These are phyloP conservation scores for Coffea humblotiana DNA, from an alignment of 305 asterid species.

Conservation along the genomic window DNA sequence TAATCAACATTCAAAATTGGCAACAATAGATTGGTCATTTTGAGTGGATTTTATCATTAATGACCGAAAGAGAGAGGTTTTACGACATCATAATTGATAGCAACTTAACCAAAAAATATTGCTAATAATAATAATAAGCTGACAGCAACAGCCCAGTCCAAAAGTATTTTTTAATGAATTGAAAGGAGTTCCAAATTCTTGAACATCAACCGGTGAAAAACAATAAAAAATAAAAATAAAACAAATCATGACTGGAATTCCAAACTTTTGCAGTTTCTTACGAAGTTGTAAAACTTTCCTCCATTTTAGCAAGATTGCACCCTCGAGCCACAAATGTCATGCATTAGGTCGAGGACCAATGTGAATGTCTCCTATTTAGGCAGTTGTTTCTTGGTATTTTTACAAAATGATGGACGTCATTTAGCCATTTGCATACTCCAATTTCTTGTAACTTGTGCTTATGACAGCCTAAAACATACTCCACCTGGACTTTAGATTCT, in stretches of 20 bases:
- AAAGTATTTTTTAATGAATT: not conserved
- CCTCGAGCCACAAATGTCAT: too few species aligned
- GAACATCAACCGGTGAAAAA: not conserved
- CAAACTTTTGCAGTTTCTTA: not conserved
- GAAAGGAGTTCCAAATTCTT: not conserved
- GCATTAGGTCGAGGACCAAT: too few species aligned
- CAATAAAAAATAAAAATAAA: not conserved
- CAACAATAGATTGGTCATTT: not conserved
- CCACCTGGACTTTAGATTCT: not conserved
- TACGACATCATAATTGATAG: not conserved
- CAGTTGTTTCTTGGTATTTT: not conserved
- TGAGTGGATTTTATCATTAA: not conserved
- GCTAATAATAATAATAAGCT: too few species aligned
- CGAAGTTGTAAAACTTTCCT: not conserved
- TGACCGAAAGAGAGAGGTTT: not conserved
- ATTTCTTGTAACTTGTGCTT: not conserved
- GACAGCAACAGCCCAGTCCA: not conserved
- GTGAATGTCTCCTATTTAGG: too few species aligned
- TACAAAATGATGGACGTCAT: not conserved
- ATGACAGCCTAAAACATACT: conserved; percentile 5
- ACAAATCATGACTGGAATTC: not conserved
- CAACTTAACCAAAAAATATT: not conserved
- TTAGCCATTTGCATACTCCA: not conserved
- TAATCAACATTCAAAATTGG: not conserved
- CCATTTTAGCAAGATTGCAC: too few species aligned